A percentile compares a stretch with the other conserved stretches of the same genome.
These are phyloP conservation scores for Ophiostoma pallidulum DNA, from an alignment of 2,329 filamentous ascomycete species.

Conservation along the genomic window DNA sequence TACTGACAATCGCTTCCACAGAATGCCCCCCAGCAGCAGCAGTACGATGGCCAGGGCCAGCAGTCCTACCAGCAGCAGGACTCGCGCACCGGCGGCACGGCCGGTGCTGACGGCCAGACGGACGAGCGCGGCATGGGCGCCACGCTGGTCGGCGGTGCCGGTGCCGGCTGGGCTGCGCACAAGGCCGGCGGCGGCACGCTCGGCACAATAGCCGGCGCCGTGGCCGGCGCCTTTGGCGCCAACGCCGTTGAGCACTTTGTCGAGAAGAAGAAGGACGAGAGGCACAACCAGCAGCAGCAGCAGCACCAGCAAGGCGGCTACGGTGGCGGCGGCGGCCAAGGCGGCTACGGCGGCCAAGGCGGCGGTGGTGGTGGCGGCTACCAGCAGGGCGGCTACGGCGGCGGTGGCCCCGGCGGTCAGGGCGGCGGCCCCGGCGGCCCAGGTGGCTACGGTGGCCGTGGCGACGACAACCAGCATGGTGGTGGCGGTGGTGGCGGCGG, in stretches of 20 bases:
- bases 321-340: not conserved
- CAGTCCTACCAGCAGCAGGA: constrained; percentile 16
- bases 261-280: constrained; percentile 15
- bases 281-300: constrained; percentile 4
- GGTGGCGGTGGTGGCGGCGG: constrained; percentile 1
- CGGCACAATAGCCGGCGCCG: constrained; percentile 40
- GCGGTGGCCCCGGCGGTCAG: not conserved
- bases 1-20: not conserved
- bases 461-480: no score
- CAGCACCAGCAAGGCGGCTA: not conserved
- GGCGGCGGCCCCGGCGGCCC: not conserved
- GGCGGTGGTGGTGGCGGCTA: no score
- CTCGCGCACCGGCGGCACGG: constrained; percentile 11
- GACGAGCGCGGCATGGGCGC: constrained; percentile 48
- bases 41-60: constrained; percentile 15
- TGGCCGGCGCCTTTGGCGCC: constrained; percentile 46
- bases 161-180: constrained; percentile 45
- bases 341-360: not conserved
- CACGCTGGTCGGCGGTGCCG: constrained; percentile 42
- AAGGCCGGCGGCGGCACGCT: constrained; percentile 43
- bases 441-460: not conserved
- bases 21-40: constrained; percentile 4
- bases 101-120: constrained; percentile 18
- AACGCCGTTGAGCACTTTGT: constrained; percentile 37
- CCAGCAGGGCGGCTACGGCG: not conserved